Base-by-base conservation (phyloP, 2,329 filamentous ascomycete genomes). In the Fonsecaea pedrosoi region DNA sequence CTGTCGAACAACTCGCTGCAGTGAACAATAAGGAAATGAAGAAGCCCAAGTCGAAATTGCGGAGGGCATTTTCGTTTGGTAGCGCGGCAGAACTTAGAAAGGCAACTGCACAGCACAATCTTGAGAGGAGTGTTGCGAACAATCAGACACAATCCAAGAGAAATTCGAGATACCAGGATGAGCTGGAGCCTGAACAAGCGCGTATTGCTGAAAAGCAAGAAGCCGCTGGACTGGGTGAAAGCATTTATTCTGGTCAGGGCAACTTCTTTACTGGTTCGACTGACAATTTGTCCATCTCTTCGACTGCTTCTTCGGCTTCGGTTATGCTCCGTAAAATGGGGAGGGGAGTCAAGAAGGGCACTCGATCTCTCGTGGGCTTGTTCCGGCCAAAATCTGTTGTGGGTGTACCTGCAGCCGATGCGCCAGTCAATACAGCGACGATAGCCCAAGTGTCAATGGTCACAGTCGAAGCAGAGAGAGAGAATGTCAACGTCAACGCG, bases 281-380 rank as follows among this genome's bases (percentile, higher is more conserved):
- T 0, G 95, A 99, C 79, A 98, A 98, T 73, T 81, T 99, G 54
- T 83, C 82, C 4, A 80, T 83, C 21, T 82, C 80, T 1, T 82
- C 81, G 1, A 82, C 81, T 5, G 81, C 80, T 25, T 82, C 81
- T 0, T 83, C 82, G 7, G 81, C 81, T 4, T 83, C 81, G 13
- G 79, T 83, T 59, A 83, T 83, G 81, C 77, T 99, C 72, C 89
- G 95, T 61, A 99, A 99, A 82, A 99, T 99, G 95, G 95, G 95
- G 64, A 92, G 93, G 71, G 94, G 94, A n/a, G 91, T 98, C 88
- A 98, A 97, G 85, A 96, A 95, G 80, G 90, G 92, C 60, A 91
- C 90, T 18, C 87, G 94, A 56, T 97, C 94, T 30, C 87, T 99
- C 62, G 96, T 96, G 72, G 95, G 95, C 32, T 84, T 99, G 7